Percentiles rank a stretch among this genome's conserved stretches.
phyloP scores from a whole-genome alignment of 306 rosid species.

The Arachis stenosperma region DNA sequence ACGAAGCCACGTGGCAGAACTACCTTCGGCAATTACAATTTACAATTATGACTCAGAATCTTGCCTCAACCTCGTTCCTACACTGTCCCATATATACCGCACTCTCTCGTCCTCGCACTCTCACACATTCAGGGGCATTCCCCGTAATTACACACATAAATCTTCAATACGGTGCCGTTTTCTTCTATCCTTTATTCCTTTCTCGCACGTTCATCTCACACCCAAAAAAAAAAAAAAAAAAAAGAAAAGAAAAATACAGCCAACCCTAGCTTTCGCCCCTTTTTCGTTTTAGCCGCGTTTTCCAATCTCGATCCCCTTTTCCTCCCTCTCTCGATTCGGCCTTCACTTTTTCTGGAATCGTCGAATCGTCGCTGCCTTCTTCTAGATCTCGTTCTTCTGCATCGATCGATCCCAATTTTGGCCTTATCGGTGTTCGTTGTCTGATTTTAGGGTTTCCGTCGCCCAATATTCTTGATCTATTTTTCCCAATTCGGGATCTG shows the following conservation, averaged over 20 bases:
- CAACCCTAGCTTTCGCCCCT: slow-evolving; percentile 62
- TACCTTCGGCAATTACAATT: neutral
- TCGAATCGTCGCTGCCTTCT: slow-evolving; percentile 10
- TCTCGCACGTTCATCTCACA: slow-evolving; percentile 35
- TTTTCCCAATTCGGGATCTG: slow-evolving; percentile 44
- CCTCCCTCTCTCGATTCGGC: slow-evolving; percentile 42
- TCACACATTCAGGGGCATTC: slow-evolving; percentile 40
- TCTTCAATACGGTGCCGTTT: slow-evolving; percentile 56
- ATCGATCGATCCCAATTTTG: slow-evolving; percentile 46
- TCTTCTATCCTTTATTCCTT: slow-evolving; percentile 38
- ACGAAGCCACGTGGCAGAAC: slow-evolving; percentile 48
- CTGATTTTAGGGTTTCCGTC: slow-evolving; percentile 58
- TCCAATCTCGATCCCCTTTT: slow-evolving; percentile 47
- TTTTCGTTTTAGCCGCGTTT: slow-evolving; percentile 63
- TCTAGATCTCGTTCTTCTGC: slow-evolving; percentile 25
- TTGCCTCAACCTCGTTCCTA: slow-evolving; percentile 46
- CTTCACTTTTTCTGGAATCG: slow-evolving; percentile 7
- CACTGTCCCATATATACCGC: slow-evolving; percentile 47
- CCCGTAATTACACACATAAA: slow-evolving; percentile 42
- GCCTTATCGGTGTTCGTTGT: slow-evolving; percentile 11
- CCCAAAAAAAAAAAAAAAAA: neutral
- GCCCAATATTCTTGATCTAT: slow-evolving; percentile 45
- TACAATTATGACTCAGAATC: slow-evolving; percentile 41
- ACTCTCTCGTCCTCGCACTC: slow-evolving; percentile 25
- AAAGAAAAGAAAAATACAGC: slow-evolving; percentile 31